Evolutionary conservation across 2,329 filamentous ascomycete species (phyloP), one percentile per base, ranked within the genome.

Genomic region (Diplodia seriata): DNA sequence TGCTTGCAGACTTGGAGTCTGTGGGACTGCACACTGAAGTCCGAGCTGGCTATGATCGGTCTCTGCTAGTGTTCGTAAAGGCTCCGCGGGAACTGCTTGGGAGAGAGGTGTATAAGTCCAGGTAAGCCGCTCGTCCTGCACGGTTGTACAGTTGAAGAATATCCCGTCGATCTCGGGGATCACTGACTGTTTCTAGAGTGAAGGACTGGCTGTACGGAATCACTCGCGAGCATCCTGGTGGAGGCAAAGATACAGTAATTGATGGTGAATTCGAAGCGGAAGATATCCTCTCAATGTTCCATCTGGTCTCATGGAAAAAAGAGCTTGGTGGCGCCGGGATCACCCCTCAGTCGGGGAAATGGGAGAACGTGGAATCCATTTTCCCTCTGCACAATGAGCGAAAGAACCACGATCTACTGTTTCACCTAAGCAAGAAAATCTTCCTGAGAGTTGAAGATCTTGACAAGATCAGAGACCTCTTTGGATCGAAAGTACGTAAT

Each of bases 171-270:
- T 43, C 6, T n/a, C 2, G 18, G 11, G 2, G 4, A 1, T 6
- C 40, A 47, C 43, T 38, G 20, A 43, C 53, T 4, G 6, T 38
- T 55, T 11, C 1, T 67, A 90, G 93, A 68, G 87, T 95, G 8
- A 91, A 93, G 76, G 93, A 96, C 77, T 97, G 91, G 91, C 85
- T 96, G 2, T 90, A 92, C 74, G 91, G 92, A 36, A 89, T 96
- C 66, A 85, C 90, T 38, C 81, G 85, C 43, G 81, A 86, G 54
- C 85, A 87, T n/a, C 85, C 92, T 40, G 81, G 86, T 51, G 82
- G 74, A 11, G 74, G 66, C 7, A 71, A 70, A 20, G 70, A 71
- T 23, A 73, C 69, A 18, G 62, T 74, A 6, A 73, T 86, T 20
- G 86, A 92, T 70, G 89, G 90, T 2, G 84, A 93, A 61, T 91